Percentiles rank a stretch among this genome's conserved stretches.
These are phyloP conservation scores for Fistulifera pelliculosa DNA, from an alignment of 108 stramenopile species.

Conservation along the genomic window DNA sequence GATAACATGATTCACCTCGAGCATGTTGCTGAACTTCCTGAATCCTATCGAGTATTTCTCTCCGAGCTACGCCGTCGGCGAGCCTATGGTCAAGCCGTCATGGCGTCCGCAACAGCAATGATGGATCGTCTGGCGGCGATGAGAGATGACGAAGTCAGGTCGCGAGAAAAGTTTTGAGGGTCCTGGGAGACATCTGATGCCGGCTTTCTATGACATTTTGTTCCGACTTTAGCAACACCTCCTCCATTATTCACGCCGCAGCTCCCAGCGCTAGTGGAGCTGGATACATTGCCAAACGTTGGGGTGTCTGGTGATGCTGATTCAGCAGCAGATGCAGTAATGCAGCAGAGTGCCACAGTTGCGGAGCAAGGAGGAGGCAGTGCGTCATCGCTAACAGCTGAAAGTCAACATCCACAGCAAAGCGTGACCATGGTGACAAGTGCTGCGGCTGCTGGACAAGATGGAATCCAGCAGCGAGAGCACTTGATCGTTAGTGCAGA, in stretches of 20 bases:
- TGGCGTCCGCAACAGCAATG: slow-evolving; percentile 51
- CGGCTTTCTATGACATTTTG: slow-evolving; percentile 78
- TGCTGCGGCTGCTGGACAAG: slow-evolving; percentile 12
- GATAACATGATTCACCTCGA: slow-evolving; percentile 72
- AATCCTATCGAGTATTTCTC: slow-evolving; percentile 58
- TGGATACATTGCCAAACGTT: slow-evolving; percentile 63
- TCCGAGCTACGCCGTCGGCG: slow-evolving; percentile 54
- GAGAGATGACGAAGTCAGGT: slow-evolving; percentile 67
- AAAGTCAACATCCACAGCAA: slow-evolving; percentile 28
- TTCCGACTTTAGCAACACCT: slow-evolving; percentile 73
- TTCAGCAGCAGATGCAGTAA: slow-evolving; percentile 20
- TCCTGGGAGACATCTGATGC: slow-evolving; percentile 74
- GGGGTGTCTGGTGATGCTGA: slow-evolving; percentile 15
- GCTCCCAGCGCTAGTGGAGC: slow-evolving; percentile 60
- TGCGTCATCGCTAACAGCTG: slow-evolving; percentile 54
- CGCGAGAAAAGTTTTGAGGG: slow-evolving; percentile 73
- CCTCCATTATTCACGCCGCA: slow-evolving; percentile 75
- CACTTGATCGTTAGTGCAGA: slow-evolving; percentile 72
- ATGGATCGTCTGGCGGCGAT: slow-evolving; percentile 65
- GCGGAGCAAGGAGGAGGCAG: slow-evolving; percentile 31
- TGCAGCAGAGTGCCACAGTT: slow-evolving; percentile 21
- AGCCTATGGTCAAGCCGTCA: slow-evolving; percentile 69
- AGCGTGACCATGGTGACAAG: not conserved
- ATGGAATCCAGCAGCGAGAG: slow-evolving; percentile 25
- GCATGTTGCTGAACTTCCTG: slow-evolving; percentile 61